These are phyloP conservation scores for Chenopodium quinoa DNA, from an alignment of 148 eudicot genomes.

Conservation along the genomic window DNA sequence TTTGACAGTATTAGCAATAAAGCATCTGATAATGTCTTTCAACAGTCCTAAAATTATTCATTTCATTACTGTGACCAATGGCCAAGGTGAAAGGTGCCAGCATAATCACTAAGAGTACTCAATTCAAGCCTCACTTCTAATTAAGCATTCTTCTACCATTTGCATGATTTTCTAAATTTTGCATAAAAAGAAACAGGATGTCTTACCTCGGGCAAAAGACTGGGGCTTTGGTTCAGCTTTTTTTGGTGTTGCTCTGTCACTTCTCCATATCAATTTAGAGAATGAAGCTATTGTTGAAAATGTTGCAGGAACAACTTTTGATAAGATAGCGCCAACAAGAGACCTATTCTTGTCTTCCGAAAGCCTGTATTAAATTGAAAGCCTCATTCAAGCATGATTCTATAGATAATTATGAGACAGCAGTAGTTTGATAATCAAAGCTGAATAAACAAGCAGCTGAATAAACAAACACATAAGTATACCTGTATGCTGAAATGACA, in stretches of 20 bases:
- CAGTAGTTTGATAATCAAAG: background rate
- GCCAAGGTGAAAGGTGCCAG: background rate
- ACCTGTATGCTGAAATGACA: constrained; percentile 94
- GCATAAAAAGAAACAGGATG: background rate
- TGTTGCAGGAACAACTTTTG: constrained; percentile 91
- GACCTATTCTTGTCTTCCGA: constrained; percentile 86
- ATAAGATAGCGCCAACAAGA: constrained; percentile 83
- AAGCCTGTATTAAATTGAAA: constrained; percentile 49
- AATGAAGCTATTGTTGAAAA: constrained; percentile 85
- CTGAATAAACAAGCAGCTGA: background rate
- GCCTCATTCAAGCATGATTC: constrained; percentile 6
- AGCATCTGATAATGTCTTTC: background rate
- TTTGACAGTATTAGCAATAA: background rate
- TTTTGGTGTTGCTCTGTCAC: constrained; percentile 47
- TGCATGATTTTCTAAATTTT: background rate
- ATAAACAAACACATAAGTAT: background rate
- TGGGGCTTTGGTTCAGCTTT: constrained; percentile 76
- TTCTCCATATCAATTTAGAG: constrained; percentile 82
- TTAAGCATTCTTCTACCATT: background rate
- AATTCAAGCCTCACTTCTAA: background rate
- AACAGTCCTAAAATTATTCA: background rate
- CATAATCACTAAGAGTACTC: background rate
- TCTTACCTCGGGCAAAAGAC: constrained; percentile 78
- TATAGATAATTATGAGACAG: background rate
- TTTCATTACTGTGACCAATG: background rate